A percentile compares a stretch with the other conserved stretches of the same genome.
Conservation (phyloP, 2,329 filamentous ascomycete species). For the Akanthomyces dipterigenus region DNA sequence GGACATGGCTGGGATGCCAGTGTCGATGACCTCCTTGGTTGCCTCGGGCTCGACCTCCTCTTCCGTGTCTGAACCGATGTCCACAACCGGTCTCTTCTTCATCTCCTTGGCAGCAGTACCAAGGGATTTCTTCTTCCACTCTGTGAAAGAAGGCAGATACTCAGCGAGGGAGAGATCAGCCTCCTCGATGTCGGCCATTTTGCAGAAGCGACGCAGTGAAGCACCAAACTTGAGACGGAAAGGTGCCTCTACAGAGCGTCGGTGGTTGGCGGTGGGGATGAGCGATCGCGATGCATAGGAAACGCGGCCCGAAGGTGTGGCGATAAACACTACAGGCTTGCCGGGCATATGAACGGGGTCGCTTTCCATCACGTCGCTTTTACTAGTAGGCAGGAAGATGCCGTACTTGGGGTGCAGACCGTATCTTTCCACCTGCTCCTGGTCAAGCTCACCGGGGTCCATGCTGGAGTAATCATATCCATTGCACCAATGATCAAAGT, state of each 20-base stretch:
- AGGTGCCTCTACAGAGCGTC: slow-evolving; percentile 27
- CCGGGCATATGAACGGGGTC: slow-evolving; percentile 36
- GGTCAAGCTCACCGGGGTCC: slow-evolving; percentile 43
- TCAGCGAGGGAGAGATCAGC: slow-evolving; percentile 29
- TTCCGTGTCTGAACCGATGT: slow-evolving; percentile 19
- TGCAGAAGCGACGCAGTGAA: slow-evolving; percentile 32
- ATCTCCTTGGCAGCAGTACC: slow-evolving; percentile 30
- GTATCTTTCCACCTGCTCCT: slow-evolving; percentile 42
- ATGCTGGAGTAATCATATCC: slow-evolving; percentile 46
- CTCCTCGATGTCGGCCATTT: slow-evolving; percentile 24
- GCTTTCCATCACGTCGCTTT: slow-evolving; percentile 37
- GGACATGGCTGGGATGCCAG: slow-evolving; percentile 12
- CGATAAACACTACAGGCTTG: slow-evolving; percentile 43
- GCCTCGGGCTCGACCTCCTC: slow-evolving; percentile 19
- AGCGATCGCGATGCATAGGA: slow-evolving; percentile 42
- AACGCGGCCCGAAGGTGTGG: slow-evolving; percentile 39
- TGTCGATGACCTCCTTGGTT: slow-evolving; percentile 4
- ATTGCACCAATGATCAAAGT: slow-evolving; percentile 47
- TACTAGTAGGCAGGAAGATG: slow-evolving; percentile 42
- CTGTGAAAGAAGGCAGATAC: slow-evolving; percentile 26
- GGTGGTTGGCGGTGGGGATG: slow-evolving; percentile 28
- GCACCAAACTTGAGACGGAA: slow-evolving; percentile 28
- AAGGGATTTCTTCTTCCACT: slow-evolving; percentile 28
- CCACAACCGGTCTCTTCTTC: slow-evolving; percentile 22
- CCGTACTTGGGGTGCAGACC: slow-evolving; percentile 47